These are phyloP conservation scores for Geotrichum klebahnii DNA, from an alignment of 1,139 yeast genomes.

Conservation along the genomic window DNA sequence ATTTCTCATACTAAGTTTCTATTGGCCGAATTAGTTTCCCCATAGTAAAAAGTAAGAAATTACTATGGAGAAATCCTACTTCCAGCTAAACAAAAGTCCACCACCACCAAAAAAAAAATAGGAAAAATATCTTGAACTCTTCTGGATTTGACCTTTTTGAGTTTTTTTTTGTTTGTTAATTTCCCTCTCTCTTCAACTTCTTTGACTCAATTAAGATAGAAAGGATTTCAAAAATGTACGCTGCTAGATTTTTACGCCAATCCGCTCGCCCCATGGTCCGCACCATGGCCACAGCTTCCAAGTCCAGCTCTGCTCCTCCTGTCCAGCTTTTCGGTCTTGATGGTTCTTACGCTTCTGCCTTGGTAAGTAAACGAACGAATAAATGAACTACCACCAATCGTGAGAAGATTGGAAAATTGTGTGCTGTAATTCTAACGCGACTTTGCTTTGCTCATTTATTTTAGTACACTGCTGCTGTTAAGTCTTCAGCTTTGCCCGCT, in stretches of 20 bases:
- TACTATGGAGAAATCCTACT: not conserved
- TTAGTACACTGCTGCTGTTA: slow-evolving; percentile 78
- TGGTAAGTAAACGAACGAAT: slow-evolving; percentile 38
- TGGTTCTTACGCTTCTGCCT: slow-evolving; percentile 95
- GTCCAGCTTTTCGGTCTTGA: slow-evolving; percentile 92
- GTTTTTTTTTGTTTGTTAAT: not conserved
- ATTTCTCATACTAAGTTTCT: not conserved
- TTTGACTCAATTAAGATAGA: not conserved
- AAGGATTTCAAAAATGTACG: slow-evolving; percentile 19
- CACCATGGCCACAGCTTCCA: slow-evolving; percentile 50
- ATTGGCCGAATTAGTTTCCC: not conserved
- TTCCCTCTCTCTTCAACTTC: not conserved
- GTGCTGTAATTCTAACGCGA: no score
- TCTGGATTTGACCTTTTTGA: slow-evolving; percentile 8
- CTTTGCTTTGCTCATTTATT: no score
- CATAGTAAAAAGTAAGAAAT: no score
- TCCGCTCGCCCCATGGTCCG: slow-evolving; percentile 31
- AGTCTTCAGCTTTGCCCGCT: slow-evolving; percentile 70
- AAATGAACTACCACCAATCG: no score
- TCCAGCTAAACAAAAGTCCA: not conserved
- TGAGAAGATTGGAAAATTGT: not conserved
- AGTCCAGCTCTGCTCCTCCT: slow-evolving; percentile 65
- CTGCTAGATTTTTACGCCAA: slow-evolving; percentile 22
- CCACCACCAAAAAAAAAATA: no score
- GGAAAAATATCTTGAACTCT: no score